These are phyloP conservation scores for Nannochloropsis salina DNA, from an alignment of 108 stramenopile species.

Conservation along the genomic window DNA sequence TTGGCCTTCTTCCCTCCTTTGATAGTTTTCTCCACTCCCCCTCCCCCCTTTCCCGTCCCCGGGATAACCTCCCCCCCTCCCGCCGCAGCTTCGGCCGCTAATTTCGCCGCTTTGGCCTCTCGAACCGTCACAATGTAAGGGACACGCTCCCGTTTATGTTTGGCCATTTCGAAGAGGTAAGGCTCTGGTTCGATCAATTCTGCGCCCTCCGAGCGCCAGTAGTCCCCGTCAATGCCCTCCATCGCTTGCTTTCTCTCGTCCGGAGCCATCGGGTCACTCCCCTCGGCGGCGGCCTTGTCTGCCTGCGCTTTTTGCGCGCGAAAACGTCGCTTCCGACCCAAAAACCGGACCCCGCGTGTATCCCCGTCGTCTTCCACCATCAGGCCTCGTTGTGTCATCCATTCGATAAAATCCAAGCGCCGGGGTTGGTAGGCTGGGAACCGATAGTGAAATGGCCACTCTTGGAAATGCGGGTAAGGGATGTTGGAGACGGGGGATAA, in stretches of 20 bases:
- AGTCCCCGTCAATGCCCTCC: neutral
- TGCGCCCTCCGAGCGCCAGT: constrained; percentile 12
- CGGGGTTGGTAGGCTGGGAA: constrained; percentile 13
- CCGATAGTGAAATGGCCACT: neutral
- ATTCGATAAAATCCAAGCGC: neutral
- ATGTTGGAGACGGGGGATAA: neutral
- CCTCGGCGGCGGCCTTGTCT: neutral
- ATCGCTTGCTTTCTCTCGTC: neutral
- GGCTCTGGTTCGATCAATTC: neutral
- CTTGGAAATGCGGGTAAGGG: neutral
- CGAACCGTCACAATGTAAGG: neutral
- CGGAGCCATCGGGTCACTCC: neutral
- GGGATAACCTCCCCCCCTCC: neutral
- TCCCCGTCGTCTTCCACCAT: constrained; percentile 1
- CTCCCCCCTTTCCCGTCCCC: neutral
- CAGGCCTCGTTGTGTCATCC: neutral
- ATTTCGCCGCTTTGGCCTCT: neutral
- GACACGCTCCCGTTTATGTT: neutral
- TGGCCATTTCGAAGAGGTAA: neutral
- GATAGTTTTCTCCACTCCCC: neutral
- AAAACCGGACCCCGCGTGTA: neutral
- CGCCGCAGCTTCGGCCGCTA: neutral
- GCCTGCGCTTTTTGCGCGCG: neutral
- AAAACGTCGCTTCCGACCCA: neutral
- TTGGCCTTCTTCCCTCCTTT: neutral